Conservation (phyloP, 805 yeast genomes). For the Hanseniaspora meyeri region DNA sequence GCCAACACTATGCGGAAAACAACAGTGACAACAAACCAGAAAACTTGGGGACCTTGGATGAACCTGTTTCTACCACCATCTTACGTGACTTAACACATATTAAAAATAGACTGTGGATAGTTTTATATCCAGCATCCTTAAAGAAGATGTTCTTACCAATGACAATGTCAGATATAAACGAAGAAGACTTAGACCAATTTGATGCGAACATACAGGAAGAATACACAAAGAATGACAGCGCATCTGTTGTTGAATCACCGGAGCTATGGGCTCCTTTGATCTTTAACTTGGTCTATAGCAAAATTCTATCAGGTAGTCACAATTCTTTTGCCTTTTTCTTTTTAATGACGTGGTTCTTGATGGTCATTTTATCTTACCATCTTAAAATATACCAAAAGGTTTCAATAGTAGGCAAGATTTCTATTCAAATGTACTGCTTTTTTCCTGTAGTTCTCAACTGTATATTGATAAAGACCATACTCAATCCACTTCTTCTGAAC, state of each 20-base stretch:
- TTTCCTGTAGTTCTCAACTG: slow-evolving; percentile 26
- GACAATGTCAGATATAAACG: slow-evolving; percentile 4
- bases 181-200: neutral
- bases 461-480: slow-evolving; percentile 19
- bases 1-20: neutral
- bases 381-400: slow-evolving; percentile 17
- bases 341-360: slow-evolving; percentile 23
- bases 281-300: slow-evolving; percentile 24
- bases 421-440: slow-evolving; percentile 26
- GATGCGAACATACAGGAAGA: neutral
- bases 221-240: slow-evolving; percentile 1
- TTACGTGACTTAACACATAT: slow-evolving; percentile 25
- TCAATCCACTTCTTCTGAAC: slow-evolving; percentile 22
- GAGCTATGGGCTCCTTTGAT: slow-evolving; percentile 30
- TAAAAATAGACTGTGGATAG: slow-evolving; percentile 24
- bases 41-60: slow-evolving; percentile 27
- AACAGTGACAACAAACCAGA: neutral
- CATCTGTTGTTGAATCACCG: slow-evolving; percentile 14
- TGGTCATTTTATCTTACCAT: slow-evolving; percentile 25
- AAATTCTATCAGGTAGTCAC: slow-evolving; percentile 23
- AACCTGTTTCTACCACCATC: slow-evolving; percentile 22
- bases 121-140: slow-evolving; percentile 26
- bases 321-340: slow-evolving; percentile 26
- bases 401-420: slow-evolving; percentile 25
- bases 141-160: slow-evolving; percentile 15